phyloP scores from a whole-genome alignment of 257 asterid species.

The Agastache rugosa region DNA sequence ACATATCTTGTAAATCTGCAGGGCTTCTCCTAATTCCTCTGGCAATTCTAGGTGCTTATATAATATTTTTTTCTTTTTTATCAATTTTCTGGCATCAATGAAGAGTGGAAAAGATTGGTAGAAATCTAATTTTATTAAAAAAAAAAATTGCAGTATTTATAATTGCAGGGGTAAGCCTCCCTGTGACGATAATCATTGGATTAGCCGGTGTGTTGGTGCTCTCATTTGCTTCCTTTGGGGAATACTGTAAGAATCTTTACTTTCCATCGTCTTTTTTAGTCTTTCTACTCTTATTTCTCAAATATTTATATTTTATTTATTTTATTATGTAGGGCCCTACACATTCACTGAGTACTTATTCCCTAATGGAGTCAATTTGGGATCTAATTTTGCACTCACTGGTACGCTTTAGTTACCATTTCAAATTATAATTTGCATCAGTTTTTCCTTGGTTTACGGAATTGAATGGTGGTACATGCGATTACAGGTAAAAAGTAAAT shows the following conservation, averaged over 20 bases:
- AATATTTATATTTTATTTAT: background rate
- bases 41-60: background rate
- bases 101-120: background rate
- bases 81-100: background rate
- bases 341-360: background rate
- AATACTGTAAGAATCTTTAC: background rate
- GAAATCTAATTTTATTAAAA: background rate
- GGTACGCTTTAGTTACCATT: background rate
- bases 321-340: background rate
- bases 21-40: constrained; percentile 7
- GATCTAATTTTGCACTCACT: background rate
- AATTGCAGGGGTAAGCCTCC: background rate
- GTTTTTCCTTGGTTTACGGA: no score
- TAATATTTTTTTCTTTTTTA: background rate
- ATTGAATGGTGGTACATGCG: no score
- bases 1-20: background rate
- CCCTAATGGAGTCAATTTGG: background rate
- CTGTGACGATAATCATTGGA: background rate
- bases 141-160: background rate
- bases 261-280: background rate
- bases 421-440: no score
- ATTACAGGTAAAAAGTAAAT: no score
- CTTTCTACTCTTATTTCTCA: background rate
- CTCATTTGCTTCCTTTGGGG: background rate
- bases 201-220: background rate